phyloP scores from a whole-genome alignment of 2,329 filamentous ascomycete genomes.

The Dothiorella sarmentorum region DNA sequence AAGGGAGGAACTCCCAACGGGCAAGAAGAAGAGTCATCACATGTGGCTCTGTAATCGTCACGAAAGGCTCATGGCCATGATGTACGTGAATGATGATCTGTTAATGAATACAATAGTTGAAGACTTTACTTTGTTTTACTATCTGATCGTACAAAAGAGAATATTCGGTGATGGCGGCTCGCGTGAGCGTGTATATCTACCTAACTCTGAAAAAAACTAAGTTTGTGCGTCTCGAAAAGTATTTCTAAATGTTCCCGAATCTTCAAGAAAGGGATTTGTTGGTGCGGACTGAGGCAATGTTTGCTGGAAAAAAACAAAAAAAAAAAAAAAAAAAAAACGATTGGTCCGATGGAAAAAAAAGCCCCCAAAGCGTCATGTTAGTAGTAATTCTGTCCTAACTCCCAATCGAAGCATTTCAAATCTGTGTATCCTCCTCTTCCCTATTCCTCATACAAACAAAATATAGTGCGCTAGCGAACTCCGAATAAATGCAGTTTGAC shows the following conservation, averaged over 20 bases:
- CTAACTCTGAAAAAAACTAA: background rate
- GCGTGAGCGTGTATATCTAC: slow-evolving; percentile 8
- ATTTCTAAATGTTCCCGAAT: background rate
- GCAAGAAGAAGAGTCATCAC: too few species aligned
- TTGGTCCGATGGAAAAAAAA: background rate
- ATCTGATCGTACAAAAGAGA: background rate
- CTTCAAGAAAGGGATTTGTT: background rate
- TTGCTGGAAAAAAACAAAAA: background rate
- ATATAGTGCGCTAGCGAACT: background rate
- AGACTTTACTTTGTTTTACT: background rate
- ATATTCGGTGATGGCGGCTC: background rate
- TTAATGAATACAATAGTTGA: background rate
- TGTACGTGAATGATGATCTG: background rate
- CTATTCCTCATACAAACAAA: background rate
- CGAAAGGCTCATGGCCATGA: background rate
- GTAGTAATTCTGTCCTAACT: background rate
- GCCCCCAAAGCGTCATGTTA: too few species aligned
- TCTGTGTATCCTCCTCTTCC: background rate
- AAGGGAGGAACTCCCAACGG: too few species aligned
- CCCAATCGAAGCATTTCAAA: background rate
- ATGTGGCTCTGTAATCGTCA: background rate
- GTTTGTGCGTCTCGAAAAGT: background rate
- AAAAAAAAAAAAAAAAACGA: background rate
- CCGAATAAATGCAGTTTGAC: background rate
- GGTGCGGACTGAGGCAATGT: background rate